Evolutionary conservation across 768 basidiomycete species (phyloP).

Genomic region (Pisolithus orientalis): DNA sequence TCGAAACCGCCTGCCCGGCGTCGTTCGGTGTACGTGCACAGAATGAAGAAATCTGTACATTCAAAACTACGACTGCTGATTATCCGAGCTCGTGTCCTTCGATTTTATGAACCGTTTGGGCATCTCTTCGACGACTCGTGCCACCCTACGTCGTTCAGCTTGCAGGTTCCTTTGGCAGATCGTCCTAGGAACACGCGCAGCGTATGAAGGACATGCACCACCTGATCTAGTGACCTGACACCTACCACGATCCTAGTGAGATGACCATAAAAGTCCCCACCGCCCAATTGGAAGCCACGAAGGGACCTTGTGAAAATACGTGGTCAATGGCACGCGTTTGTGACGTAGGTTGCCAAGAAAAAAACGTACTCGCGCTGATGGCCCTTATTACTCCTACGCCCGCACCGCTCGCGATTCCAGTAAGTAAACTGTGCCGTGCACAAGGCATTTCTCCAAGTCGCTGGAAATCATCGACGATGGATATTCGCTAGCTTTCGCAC

Average conservation of each 20-base stretch:
- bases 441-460: constrained; percentile 70
- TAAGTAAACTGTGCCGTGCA: constrained; percentile 66
- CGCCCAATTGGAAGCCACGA: constrained; percentile 74
- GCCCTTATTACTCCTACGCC: constrained; percentile 74
- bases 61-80: background rate
- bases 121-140: constrained; percentile 54
- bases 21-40: too few species aligned
- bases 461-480: constrained; percentile 46
- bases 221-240: constrained; percentile 8
- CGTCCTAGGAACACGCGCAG: constrained; percentile 38
- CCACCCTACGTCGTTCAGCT: constrained; percentile 49
- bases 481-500: constrained; percentile 39
- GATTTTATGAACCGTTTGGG: constrained; percentile 49
- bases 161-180: constrained; percentile 53
- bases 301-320: constrained; percentile 32
- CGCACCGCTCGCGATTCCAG: constrained; percentile 73
- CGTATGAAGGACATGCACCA: constrained; percentile 6
- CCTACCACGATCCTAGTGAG: constrained; percentile 66
- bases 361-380: constrained; percentile 51
- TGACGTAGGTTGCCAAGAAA: background rate
- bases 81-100: constrained; percentile 20
- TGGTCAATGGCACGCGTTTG: constrained; percentile 6
- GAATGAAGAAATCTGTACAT: background rate
- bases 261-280: constrained; percentile 68
- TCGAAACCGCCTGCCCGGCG: too few species aligned